A percentile compares a stretch with the other conserved stretches of the same genome.
These are phyloP conservation scores for Ogataea hybrid DNA, from an alignment of 1,139 yeast genomes.

Conservation along the genomic window DNA sequence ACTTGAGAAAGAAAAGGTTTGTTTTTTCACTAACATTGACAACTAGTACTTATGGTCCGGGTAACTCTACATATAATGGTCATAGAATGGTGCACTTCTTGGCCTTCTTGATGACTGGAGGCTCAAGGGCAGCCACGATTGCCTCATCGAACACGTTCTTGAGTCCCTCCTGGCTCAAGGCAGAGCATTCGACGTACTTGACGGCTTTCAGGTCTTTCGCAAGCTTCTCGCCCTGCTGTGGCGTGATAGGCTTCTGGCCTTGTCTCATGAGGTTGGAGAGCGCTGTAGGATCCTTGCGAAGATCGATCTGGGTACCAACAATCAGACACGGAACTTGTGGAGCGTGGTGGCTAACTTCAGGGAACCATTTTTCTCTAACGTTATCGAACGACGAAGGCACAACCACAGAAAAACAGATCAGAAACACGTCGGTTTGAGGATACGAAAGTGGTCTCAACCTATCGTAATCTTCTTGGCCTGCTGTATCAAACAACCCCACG, in stretches of 20 bases:
- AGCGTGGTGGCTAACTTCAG: constrained; percentile 97
- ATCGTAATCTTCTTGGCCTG: constrained; percentile 99
- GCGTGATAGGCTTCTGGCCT: constrained; percentile 80
- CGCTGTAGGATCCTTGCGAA: constrained; percentile 89
- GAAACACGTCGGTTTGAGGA: constrained; percentile 94
- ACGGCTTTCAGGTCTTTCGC: constrained; percentile 95
- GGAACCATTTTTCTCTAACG: constrained; percentile 97
- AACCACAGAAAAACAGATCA: constrained; percentile 91
- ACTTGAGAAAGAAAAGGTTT: constrained; percentile 1
- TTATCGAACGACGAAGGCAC: constrained; percentile 98
- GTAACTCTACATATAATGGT: constrained; percentile 8
- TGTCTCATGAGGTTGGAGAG: constrained; percentile 88
- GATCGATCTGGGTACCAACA: constrained; percentile 94
- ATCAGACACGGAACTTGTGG: constrained; percentile 96
- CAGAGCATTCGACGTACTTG: constrained; percentile 95
- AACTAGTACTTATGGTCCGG: constrained; percentile 6
- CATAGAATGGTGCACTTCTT: constrained; percentile 81
- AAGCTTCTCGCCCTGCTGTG: constrained; percentile 86
- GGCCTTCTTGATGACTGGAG: constrained; percentile 81
- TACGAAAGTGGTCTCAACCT: constrained; percentile 93
- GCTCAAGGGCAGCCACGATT: constrained; percentile 91
- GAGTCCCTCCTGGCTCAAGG: constrained; percentile 94
- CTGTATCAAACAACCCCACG: constrained; percentile 93
- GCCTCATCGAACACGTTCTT: constrained; percentile 97
- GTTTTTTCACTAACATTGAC: constrained; percentile 3